A percentile compares a stretch with the other conserved stretches of the same genome.
These are phyloP conservation scores for Biscutella laevigata DNA, from an alignment of 441 rosid genomes.

Conservation along the genomic window DNA sequence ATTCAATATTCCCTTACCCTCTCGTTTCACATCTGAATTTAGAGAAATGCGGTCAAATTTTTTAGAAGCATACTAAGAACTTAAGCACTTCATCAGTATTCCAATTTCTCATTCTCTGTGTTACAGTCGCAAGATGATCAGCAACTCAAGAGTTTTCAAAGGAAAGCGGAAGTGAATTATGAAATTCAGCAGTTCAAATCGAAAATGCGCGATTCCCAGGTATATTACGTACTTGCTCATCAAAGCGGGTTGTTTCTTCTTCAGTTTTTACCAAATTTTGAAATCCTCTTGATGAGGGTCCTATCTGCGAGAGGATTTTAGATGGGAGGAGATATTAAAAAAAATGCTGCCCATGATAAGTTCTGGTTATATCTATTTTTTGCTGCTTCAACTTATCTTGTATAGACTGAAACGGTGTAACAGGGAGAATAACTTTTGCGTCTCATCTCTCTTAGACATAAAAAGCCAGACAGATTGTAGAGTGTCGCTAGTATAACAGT, in stretches of 20 bases:
- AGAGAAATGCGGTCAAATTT: background rate
- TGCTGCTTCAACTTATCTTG: background rate
- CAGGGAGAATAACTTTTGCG: background rate
- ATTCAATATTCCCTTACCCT: background rate
- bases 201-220: slow-evolving; percentile 99
- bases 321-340: background rate
- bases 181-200: slow-evolving; percentile 89
- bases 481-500: background rate
- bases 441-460: background rate
- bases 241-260: background rate
- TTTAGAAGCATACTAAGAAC: background rate
- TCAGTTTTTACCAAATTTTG: background rate
- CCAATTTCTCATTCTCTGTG: slow-evolving; percentile 1
- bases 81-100: background rate
- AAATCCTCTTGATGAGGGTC: background rate
- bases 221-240: slow-evolving; percentile 27
- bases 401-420: background rate
- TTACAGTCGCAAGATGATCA: slow-evolving; percentile 74
- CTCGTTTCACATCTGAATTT: background rate
- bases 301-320: slow-evolving; percentile 1
- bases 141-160: slow-evolving; percentile 67
- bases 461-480: background rate
- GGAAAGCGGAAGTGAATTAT: slow-evolving; percentile 90
- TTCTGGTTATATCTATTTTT: background rate
- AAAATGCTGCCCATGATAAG: background rate